Base-by-base conservation (phyloP, 2,329 filamentous ascomycete species). In the Albifimbria verrucaria region DNA sequence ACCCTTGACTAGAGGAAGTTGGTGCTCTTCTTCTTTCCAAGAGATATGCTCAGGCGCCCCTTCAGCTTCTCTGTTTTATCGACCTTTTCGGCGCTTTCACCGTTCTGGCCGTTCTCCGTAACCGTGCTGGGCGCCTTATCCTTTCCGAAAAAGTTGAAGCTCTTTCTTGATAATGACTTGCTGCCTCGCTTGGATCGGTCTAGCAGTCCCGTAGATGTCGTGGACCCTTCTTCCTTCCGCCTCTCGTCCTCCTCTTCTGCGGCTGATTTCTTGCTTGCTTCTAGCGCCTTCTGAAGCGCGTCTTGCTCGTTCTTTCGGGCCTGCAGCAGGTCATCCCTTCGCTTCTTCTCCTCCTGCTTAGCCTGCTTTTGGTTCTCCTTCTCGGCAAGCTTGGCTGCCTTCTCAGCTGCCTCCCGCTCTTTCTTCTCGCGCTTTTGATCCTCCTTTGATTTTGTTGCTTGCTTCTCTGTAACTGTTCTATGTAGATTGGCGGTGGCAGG, bases 131-230 rank as follows among this genome's bases (percentile, higher is more conserved):
- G 44, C 44, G 55, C 61, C 66, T 73, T 78, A 56, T 82, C 78
- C 56, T 82, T 83, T 15, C 26, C 26, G 61, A 87, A 72, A 64
- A 89, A 88, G 26, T 80, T 82, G 63, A 90, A 86, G 59, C 89
- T 88, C 69, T 88, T 90, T 57, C 87, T 83, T 48, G 89, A 83
- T 75, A 96, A 81, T 57, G 89, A 92, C 74, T 90, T 93, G 68
- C 87, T 90, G 10, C 84, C 84, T 51, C 86, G 80, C 60, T 86
- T 82, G 58, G 89, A 85, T 44, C 89, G 79, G 62, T 83, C 84
- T 42, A 94, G 73, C 25, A 83, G 76, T 5, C 77, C 74, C 25
- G 68, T 67, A 49, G 63, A 66, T 55, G 67, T 77, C 64, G 63
- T 77, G 17, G 65, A 60, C 4, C 63, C 62, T n/a, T 66, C 68